Evolutionary conservation across 352 stramenopile genomes (phyloP), one percentile per base, ranked within the genome.

Genomic region (Phytopythium litorale): DNA sequence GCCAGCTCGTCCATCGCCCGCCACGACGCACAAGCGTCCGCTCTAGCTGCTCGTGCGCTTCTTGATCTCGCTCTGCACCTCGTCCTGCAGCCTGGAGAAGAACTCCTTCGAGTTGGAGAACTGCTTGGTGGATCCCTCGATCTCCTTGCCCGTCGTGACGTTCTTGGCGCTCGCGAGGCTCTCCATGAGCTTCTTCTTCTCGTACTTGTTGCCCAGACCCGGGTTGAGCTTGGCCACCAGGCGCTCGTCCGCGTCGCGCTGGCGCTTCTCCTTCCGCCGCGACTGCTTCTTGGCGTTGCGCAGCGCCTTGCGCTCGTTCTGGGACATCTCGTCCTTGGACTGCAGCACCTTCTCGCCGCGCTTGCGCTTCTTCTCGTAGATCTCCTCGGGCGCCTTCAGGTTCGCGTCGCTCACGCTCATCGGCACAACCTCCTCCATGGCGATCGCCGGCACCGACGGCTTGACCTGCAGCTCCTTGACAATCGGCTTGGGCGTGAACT

Each of bases 141-240:
- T 92, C 56, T 78, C 74, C 68, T 87, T 94, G 77, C 86, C 86
- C 64, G 61, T 86, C n/a, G 80, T 91, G 66, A 95, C 74, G 66
- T 92, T 95, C 72, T 89, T 91, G 74, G 82, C 80, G 56, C 70
- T 73, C 28, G 80, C 77, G 42, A 95, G 75, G 65, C 75, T 91
- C 69, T 95, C 81, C 64, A 93, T 75, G 76, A 95, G 81, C 64
- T 95, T 96, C 81, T 87, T 95, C 73, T 98, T 98, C 66, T 97
- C 94, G 79, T 98, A 98, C 60, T 97, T 97, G 79, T 98, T 98
- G 64, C 93, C 92, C 38, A 98, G 76, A 0, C 92, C 92, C n/a
- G 94, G 92, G 71, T 98, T 92, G 64, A 98, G 80, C 73, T 97
- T 97, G 42, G 92, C 94, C 72, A 98, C 88, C 16, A 98, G 78